A percentile compares a stretch with the other conserved stretches of the same genome.
These are phyloP conservation scores for Austroboletus novae-zelandiae DNA, from an alignment of 1,284 basidiomycete genomes.

Conservation along the genomic window DNA sequence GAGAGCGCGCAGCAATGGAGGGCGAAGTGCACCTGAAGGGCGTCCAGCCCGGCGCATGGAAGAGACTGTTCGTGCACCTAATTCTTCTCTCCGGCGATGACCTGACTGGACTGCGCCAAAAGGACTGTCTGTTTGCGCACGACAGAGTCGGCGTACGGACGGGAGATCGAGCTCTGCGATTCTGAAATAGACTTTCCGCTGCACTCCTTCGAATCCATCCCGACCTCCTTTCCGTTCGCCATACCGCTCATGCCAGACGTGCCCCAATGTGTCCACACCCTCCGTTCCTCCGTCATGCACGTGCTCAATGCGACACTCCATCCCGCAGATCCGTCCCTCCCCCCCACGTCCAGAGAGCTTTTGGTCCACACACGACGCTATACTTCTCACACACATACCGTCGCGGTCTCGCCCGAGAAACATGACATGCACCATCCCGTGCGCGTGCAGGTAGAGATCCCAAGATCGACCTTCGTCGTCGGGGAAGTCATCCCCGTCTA, in stretches of 20 bases:
- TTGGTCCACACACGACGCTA: slow-evolving; percentile 72
- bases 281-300: slow-evolving; percentile 66
- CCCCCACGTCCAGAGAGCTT: slow-evolving; percentile 52
- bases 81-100: slow-evolving; percentile 4
- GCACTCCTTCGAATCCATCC: slow-evolving; percentile 39
- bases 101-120: slow-evolving; percentile 30
- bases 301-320: slow-evolving; percentile 63
- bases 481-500: slow-evolving; percentile 75
- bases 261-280: slow-evolving; percentile 72
- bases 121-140: slow-evolving; percentile 62
- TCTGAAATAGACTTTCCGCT: slow-evolving; percentile 44
- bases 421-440: slow-evolving; percentile 60
- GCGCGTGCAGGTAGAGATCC: slow-evolving; percentile 64
- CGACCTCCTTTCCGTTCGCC: slow-evolving; percentile 69
- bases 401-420: slow-evolving; percentile 57
- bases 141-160: slow-evolving; percentile 58
- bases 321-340: slow-evolving; percentile 41
- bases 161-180: slow-evolving; percentile 61
- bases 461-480: slow-evolving; percentile 63
- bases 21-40: slow-evolving; percentile 81
- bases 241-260: slow-evolving; percentile 72
- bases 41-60: slow-evolving; percentile 53
- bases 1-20: slow-evolving; percentile 74
- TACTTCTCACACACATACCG: slow-evolving; percentile 55
- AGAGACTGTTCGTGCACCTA: slow-evolving; percentile 51